These are phyloP conservation scores for Pyrrhoderma lamaoense DNA, from an alignment of 1,284 basidiomycete genomes.

Conservation along the genomic window DNA sequence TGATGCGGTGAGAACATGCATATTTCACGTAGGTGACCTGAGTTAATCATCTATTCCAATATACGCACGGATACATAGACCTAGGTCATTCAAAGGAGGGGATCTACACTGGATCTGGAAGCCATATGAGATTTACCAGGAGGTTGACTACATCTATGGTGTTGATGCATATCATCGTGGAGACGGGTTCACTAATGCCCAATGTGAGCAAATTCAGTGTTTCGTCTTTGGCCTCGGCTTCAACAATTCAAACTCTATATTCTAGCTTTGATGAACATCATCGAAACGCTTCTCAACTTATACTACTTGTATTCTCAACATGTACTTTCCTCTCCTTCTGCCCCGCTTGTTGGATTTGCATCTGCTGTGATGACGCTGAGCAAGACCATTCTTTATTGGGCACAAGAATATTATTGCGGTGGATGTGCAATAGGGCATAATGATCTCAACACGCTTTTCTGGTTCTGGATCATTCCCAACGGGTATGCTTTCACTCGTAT, in stretches of 20 bases:
- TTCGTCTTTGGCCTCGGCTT: not conserved
- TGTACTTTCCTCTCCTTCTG: constrained; percentile 46
- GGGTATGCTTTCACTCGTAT: constrained; percentile 43
- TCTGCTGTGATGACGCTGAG: constrained; percentile 70
- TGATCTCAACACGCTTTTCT: constrained; percentile 38
- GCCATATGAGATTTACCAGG: constrained; percentile 72
- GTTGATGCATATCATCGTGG: constrained; percentile 50
- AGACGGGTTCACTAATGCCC: constrained; percentile 83
- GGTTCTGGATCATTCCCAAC: constrained; percentile 74
- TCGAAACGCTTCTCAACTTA: constrained; percentile 74
- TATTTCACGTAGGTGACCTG: not conserved
- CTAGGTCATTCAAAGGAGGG: constrained; percentile 65
- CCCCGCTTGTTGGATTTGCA: constrained; percentile 71
- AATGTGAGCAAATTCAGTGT: constrained; percentile 52
- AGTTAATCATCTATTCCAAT: not conserved
- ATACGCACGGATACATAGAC: constrained; percentile 38
- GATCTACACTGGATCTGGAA: constrained; percentile 86
- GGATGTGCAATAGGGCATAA: constrained; percentile 77
- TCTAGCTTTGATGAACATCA: constrained; percentile 64
- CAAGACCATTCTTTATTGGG: constrained; percentile 81
- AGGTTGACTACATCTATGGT: constrained; percentile 75
- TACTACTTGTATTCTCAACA: constrained; percentile 72
- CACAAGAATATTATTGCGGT: constrained; percentile 68
- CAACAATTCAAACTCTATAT: constrained; percentile 27
- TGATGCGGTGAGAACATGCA: constrained; percentile 43